phyloP scores from a whole-genome alignment of 1,139 yeast genomes.

The Magnusiomyces paraingens region DNA sequence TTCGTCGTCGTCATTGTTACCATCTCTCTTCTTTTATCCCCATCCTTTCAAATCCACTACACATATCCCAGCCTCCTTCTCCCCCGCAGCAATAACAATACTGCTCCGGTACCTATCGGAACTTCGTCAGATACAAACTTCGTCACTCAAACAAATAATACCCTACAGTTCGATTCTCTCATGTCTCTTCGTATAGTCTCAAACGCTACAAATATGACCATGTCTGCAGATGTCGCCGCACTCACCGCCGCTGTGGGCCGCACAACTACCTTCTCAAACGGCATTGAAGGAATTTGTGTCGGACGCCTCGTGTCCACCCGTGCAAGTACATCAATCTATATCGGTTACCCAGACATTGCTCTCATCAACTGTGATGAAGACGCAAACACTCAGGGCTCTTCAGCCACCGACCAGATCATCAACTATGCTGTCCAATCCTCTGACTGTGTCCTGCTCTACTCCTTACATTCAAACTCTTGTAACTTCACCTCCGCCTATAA shows the following conservation, averaged over 20 bases:
- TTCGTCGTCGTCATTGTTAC: neutral
- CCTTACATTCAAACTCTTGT: conserved; percentile 25
- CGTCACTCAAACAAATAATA: conserved; percentile 20
- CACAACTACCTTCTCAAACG: conserved; percentile 19
- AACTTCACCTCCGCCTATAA: conserved; percentile 20
- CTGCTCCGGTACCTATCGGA: conserved; percentile 5
- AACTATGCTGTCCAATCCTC: conserved; percentile 24
- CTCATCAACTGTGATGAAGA: conserved; percentile 29
- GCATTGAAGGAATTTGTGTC: conserved; percentile 22
- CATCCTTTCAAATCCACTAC: neutral
- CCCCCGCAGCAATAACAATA: conserved; percentile 6
- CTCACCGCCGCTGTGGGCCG: conserved; percentile 24
- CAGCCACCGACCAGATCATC: conserved; percentile 24
- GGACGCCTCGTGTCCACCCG: conserved; percentile 21
- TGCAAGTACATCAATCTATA: conserved; percentile 14
- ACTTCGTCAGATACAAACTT: conserved; percentile 15
- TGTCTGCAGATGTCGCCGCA: conserved; percentile 23
- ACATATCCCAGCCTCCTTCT: neutral
- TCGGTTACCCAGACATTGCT: conserved; percentile 25
- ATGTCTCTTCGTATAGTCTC: conserved; percentile 18
- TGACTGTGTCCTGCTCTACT: conserved; percentile 30
- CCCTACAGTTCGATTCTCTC: conserved; percentile 15
- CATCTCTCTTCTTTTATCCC: neutral
- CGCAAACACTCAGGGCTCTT: conserved; percentile 1
- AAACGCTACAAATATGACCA: conserved; percentile 15